Base-by-base conservation (phyloP, 257 asterid species). In the Hygrophila difformis region DNA sequence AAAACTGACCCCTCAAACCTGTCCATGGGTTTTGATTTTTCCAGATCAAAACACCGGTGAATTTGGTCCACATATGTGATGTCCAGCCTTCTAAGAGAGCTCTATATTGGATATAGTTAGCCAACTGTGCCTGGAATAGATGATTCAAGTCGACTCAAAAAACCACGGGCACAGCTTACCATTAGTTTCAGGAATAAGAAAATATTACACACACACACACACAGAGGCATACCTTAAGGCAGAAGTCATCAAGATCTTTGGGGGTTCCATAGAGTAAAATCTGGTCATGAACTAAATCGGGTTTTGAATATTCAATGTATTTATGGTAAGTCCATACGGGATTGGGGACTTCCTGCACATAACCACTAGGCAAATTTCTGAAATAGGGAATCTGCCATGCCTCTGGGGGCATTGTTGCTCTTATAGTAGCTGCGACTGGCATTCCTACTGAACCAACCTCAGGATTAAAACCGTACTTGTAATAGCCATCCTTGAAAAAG, bases 21-120 rank as follows among this genome's bases (percentile, higher is more conserved):
- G 94, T 82, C 98, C 98, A 89, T 0, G 98, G 98, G 65, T 89
- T 89, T 71, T 85, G 96, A n/a, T 84, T 89, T 72, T 89, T 89
- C 98, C 98, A 89, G 39, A 89, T 89, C 66, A 89, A 53, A 50
- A 89, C 93, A 19, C 96, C 98, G 4, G 98, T 89, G 70, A 82
- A 85, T 70, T 80, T 89, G 71, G 56, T 82, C 98, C 98, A 89
- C 98, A 89, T 89, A 2, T 75, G 93, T 6, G 98, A 85, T 26
- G 93, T 79, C 92, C 96, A 89, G 35, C 98, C 98, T 69, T 89
- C 98, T 46, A 89, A 71, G 29, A 89, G 93, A 75, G 96, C 96
- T 80, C 94, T 79, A 53, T 85, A 89, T 45, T 89, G 98, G 69
- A 82, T 73, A 61, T 85, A 89, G 62, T 82, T 89, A 60, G 59